These are phyloP conservation scores for Fragilaria crotonensis DNA, from an alignment of 108 stramenopile genomes.

Conservation along the genomic window DNA sequence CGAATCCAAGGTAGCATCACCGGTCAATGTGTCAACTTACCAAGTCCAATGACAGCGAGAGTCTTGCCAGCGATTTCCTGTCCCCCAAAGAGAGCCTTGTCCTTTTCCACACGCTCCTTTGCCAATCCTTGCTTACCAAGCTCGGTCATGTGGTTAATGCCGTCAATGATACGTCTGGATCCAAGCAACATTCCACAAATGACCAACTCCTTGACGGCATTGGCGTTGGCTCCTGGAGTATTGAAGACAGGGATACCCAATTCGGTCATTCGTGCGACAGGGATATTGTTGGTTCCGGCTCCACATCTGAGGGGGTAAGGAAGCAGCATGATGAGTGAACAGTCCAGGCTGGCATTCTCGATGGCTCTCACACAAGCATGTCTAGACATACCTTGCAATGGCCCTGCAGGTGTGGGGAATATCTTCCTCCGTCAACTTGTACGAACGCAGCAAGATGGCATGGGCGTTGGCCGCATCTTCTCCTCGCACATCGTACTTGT, in stretches of 20 bases:
- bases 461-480: conserved; percentile 54
- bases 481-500: conserved; percentile 55
- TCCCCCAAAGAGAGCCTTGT: conserved; percentile 92
- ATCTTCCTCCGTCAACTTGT: conserved; percentile 85
- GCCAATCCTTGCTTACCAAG: conserved; percentile 76
- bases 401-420: conserved; percentile 74
- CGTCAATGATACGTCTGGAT: conserved; percentile 74
- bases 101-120: conserved; percentile 85
- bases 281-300: conserved; percentile 93
- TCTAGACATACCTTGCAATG: conserved; percentile 57
- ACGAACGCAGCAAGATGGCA: conserved; percentile 80
- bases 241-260: conserved; percentile 95
- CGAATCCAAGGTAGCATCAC: neutral
- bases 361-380: too few relatives aligned
- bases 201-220: conserved; percentile 91
- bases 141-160: conserved; percentile 79
- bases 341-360: neutral
- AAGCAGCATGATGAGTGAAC: neutral
- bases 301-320: conserved; percentile 65
- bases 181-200: conserved; percentile 83
- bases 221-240: conserved; percentile 96
- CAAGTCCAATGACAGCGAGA: conserved; percentile 88
- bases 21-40: too few relatives aligned
- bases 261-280: conserved; percentile 87
- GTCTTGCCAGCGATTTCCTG: conserved; percentile 90